Percentiles rank a stretch among this genome's conserved stretches.
phyloP scores from a whole-genome alignment of 2,329 filamentous ascomycete genomes.

The Alternaria dauci region DNA sequence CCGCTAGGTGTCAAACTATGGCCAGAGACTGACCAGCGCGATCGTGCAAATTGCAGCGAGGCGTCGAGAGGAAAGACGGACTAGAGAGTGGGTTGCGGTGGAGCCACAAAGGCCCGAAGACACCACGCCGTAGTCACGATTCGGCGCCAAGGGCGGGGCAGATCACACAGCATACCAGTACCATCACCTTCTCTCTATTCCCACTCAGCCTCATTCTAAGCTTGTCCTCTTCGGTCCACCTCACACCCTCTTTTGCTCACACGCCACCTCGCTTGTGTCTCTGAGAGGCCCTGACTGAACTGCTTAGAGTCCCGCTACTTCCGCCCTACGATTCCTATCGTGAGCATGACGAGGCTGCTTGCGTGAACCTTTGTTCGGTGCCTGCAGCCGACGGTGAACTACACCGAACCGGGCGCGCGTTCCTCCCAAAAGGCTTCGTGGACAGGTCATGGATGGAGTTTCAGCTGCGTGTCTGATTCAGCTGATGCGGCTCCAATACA shows the following conservation, averaged over 20 bases:
- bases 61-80: slow-evolving; percentile 10
- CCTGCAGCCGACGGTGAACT: slow-evolving; percentile 18
- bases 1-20: slow-evolving; percentile 23
- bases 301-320: slow-evolving; percentile 21
- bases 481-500: slow-evolving; percentile 37
- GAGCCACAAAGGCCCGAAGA: slow-evolving; percentile 23
- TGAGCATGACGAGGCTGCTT: slow-evolving; percentile 26
- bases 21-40: slow-evolving; percentile 23
- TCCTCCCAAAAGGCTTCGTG: slow-evolving; percentile 1
- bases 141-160: slow-evolving; percentile 30
- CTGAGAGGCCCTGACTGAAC: slow-evolving; percentile 34
- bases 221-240: slow-evolving; percentile 26
- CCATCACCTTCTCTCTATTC: slow-evolving; percentile 22
- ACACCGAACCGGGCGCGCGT: slow-evolving; percentile 7
- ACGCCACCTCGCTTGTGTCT: slow-evolving; percentile 35
- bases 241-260: slow-evolving; percentile 29
- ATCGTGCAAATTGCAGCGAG: slow-evolving; percentile 27
- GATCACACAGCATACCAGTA: slow-evolving; percentile 28
- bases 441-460: neutral
- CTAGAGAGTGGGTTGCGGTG: neutral
- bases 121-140: slow-evolving; percentile 6
- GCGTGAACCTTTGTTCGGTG: slow-evolving; percentile 41
- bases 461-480: slow-evolving; percentile 29
- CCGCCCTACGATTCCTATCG: slow-evolving; percentile 24
- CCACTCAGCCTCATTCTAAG: slow-evolving; percentile 37